Conservation (phyloP, 305 asterid genomes). For the Plantago coronopus region DNA sequence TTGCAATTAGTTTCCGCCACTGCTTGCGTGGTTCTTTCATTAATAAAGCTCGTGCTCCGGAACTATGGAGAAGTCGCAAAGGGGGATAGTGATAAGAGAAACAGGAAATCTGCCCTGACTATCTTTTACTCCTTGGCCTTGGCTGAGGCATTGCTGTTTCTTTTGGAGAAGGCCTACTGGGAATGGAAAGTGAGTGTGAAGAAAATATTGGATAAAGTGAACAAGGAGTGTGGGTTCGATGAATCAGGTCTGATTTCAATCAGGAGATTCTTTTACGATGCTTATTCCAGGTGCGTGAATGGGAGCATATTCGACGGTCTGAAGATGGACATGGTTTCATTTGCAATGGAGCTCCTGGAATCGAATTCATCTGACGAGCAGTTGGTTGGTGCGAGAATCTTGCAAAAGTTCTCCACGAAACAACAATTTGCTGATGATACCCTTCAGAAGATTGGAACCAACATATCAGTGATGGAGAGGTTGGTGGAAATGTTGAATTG, state of each 20-base stretch:
- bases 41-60: slow-evolving; percentile 50
- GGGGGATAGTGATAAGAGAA: slow-evolving; percentile 60
- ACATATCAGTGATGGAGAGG: slow-evolving; percentile 60
- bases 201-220: slow-evolving; percentile 54
- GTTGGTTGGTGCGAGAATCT: slow-evolving; percentile 67
- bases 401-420: slow-evolving; percentile 48
- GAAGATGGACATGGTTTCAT: slow-evolving; percentile 88
- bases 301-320: slow-evolving; percentile 92
- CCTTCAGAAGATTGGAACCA: slow-evolving; percentile 79
- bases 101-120: slow-evolving; percentile 57
- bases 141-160: slow-evolving; percentile 79
- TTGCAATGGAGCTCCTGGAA: slow-evolving; percentile 69
- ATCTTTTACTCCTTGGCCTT: slow-evolving; percentile 84
- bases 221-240: slow-evolving; percentile 67
- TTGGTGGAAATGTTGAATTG: slow-evolving; percentile 85
- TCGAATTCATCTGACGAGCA: slow-evolving; percentile 86
- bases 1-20: slow-evolving; percentile 77
- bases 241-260: slow-evolving; percentile 65
- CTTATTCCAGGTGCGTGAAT: slow-evolving; percentile 69
- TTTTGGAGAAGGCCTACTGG: slow-evolving; percentile 89
- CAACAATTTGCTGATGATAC: slow-evolving; percentile 60
- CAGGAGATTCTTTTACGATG: slow-evolving; percentile 78
- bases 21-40: slow-evolving; percentile 69
- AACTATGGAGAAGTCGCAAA: slow-evolving; percentile 59
- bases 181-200: slow-evolving; percentile 69